A percentile compares a stretch with the other conserved stretches of the same genome.
phyloP scores from a whole-genome alignment of 1,139 yeast genomes.

The Tardiomyces depauwii region DNA sequence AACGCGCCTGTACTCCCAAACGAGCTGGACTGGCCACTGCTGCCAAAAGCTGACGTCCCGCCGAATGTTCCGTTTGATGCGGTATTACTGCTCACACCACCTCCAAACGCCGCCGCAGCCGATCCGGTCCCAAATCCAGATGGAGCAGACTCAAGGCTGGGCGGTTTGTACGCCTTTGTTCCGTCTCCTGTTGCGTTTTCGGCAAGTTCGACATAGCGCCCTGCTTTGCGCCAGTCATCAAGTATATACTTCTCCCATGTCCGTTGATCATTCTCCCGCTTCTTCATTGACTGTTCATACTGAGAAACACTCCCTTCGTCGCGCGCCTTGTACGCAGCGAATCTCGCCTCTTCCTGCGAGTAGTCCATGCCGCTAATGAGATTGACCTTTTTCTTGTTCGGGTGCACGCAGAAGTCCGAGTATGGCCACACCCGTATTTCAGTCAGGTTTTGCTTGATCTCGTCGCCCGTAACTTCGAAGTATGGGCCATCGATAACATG shows the following conservation, averaged over 20 bases:
- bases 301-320: conserved; percentile 28
- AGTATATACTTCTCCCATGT: conserved; percentile 32
- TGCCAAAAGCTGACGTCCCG: conserved; percentile 3
- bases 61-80: conserved; percentile 4
- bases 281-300: conserved; percentile 31
- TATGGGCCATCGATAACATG: conserved; percentile 9
- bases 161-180: conserved; percentile 13
- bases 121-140: no score
- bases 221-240: conserved; percentile 38
- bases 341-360: conserved; percentile 46
- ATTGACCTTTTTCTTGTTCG: conserved; percentile 17
- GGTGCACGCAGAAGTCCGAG: conserved; percentile 4
- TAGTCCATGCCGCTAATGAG: conserved; percentile 43
- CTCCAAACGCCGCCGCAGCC: no score
- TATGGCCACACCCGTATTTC: conserved; percentile 1
- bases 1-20: conserved; percentile 7
- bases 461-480: conserved; percentile 6
- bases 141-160: conserved; percentile 1
- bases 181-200: conserved; percentile 22
- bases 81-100: no score
- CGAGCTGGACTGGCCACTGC: conserved; percentile 3
- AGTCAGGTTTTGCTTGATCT: conserved; percentile 7
- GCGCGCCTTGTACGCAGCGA: conserved; percentile 36
- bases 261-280: conserved; percentile 38
- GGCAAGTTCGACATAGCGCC: conserved; percentile 43